Percentiles rank a stretch among this genome's conserved stretches.
phyloP scores from a whole-genome alignment of 345 rosid species.

The Euphorbia lathyris region DNA sequence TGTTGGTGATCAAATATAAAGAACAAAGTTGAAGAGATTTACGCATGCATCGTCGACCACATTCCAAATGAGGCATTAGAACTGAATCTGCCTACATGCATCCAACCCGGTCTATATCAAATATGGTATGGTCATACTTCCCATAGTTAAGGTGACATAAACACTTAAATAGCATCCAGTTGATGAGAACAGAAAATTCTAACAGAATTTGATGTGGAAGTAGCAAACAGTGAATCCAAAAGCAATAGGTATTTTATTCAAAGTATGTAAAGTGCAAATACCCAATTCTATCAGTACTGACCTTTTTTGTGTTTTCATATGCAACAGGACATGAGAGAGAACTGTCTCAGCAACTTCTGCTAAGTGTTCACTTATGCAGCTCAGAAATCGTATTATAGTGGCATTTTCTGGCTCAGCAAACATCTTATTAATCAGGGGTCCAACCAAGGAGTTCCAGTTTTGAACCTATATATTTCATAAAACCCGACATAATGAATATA shows the following conservation, averaged over 20 bases:
- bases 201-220: background rate
- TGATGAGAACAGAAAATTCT: slow-evolving; percentile 1
- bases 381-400: slow-evolving; percentile 68
- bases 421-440: slow-evolving; percentile 75
- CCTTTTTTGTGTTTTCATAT: slow-evolving; percentile 60
- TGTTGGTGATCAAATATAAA: too few species aligned
- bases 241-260: background rate
- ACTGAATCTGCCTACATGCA: background rate
- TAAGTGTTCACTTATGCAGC: slow-evolving; percentile 61
- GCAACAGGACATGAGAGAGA: slow-evolving; percentile 51
- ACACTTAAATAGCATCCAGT: too few species aligned
- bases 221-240: background rate
- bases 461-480: slow-evolving; percentile 48
- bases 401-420: slow-evolving; percentile 88
- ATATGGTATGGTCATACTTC: background rate
- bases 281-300: slow-evolving; percentile 23
- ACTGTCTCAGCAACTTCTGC: slow-evolving; percentile 55
- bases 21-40: too few species aligned
- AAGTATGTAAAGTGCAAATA: background rate
- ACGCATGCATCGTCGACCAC: background rate
- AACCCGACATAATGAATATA: slow-evolving; percentile 13
- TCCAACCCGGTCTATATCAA: too few species aligned
- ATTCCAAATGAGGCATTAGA: background rate
- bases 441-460: slow-evolving; percentile 64
- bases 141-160: background rate